phyloP scores from a whole-genome alignment of 2,329 filamentous ascomycete species.

The Ophiostoma populinum region DNA sequence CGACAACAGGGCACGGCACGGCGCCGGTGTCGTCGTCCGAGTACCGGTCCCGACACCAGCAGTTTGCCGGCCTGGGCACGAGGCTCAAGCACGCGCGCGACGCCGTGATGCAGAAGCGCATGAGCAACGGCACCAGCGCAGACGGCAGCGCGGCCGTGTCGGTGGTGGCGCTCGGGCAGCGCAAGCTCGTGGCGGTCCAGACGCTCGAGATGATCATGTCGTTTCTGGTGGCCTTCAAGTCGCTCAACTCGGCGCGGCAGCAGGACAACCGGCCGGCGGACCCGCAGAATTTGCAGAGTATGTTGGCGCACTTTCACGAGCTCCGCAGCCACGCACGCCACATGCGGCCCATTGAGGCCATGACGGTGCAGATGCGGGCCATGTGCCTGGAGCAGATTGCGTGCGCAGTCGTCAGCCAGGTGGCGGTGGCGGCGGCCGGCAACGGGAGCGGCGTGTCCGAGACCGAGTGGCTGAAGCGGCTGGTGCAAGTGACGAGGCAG shows the following conservation, averaged over 20 bases:
- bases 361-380: slow-evolving; percentile 27
- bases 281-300: slow-evolving; percentile 23
- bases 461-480: too few species aligned
- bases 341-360: slow-evolving; percentile 19
- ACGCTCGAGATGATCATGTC: slow-evolving; percentile 32
- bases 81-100: slow-evolving; percentile 39
- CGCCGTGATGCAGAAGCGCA: slow-evolving; percentile 19
- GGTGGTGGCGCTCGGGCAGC: slow-evolving; percentile 15
- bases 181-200: slow-evolving; percentile 25
- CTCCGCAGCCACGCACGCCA: slow-evolving; percentile 22
- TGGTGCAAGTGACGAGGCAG: slow-evolving; percentile 12
- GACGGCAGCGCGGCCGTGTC: slow-evolving; percentile 6
- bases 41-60: slow-evolving; percentile 20
- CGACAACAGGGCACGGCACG: slow-evolving; percentile 19
- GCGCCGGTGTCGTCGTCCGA: slow-evolving; percentile 14
- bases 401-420: slow-evolving; percentile 14
- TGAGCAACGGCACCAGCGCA: slow-evolving; percentile 10
- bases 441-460: too few species aligned
- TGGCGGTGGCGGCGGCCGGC: slow-evolving; percentile 17
- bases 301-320: slow-evolving; percentile 28
- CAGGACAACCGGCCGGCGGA: slow-evolving; percentile 27
- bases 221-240: slow-evolving; percentile 36
- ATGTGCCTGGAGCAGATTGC: slow-evolving; percentile 26
- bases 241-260: slow-evolving; percentile 26
- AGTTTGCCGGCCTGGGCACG: slow-evolving; percentile 25